Conservation (phyloP, 805 yeast species). For the Nakazawaea sp. region DNA sequence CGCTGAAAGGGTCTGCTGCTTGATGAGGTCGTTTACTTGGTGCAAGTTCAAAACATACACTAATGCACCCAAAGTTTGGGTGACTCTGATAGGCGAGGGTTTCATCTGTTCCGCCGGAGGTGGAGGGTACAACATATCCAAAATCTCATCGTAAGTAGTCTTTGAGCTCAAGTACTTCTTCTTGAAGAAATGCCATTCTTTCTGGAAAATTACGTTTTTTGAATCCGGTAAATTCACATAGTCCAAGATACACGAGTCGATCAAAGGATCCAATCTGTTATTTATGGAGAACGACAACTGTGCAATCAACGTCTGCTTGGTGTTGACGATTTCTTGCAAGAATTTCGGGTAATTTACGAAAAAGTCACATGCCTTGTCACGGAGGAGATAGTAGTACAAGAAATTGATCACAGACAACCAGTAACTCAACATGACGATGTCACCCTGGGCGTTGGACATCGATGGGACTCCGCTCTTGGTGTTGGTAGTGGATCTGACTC, state of each 20-base stretch:
- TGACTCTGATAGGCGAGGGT: slow-evolving; percentile 82
- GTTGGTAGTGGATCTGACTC: slow-evolving; percentile 52
- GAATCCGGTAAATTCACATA: slow-evolving; percentile 81
- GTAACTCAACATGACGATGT: slow-evolving; percentile 67
- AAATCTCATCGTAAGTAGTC: slow-evolving; percentile 64
- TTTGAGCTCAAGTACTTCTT: slow-evolving; percentile 33
- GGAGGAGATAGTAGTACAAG: slow-evolving; percentile 67
- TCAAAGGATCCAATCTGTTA: slow-evolving; percentile 45
- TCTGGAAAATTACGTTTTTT: slow-evolving; percentile 67
- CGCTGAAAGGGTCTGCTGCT: slow-evolving; percentile 70
- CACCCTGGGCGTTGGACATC: slow-evolving; percentile 38
- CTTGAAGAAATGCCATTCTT: slow-evolving; percentile 50
- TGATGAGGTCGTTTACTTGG: slow-evolving; percentile 70
- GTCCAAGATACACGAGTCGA: slow-evolving; percentile 65
- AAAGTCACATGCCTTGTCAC: slow-evolving; percentile 49
- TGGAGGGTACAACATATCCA: slow-evolving; percentile 80
- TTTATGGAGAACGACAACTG: slow-evolving; percentile 63
- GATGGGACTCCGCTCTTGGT: slow-evolving; percentile 55
- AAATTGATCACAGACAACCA: slow-evolving; percentile 84
- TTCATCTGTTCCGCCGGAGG: slow-evolving; percentile 69
- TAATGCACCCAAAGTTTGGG: slow-evolving; percentile 85
- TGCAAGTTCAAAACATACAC: slow-evolving; percentile 79
- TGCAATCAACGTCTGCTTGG: slow-evolving; percentile 55
- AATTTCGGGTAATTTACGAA: slow-evolving; percentile 48
- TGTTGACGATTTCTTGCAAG: slow-evolving; percentile 50